phyloP scores from a whole-genome alignment of 2,329 filamentous ascomycete species.

The Rhytidhysteron rufulum region DNA sequence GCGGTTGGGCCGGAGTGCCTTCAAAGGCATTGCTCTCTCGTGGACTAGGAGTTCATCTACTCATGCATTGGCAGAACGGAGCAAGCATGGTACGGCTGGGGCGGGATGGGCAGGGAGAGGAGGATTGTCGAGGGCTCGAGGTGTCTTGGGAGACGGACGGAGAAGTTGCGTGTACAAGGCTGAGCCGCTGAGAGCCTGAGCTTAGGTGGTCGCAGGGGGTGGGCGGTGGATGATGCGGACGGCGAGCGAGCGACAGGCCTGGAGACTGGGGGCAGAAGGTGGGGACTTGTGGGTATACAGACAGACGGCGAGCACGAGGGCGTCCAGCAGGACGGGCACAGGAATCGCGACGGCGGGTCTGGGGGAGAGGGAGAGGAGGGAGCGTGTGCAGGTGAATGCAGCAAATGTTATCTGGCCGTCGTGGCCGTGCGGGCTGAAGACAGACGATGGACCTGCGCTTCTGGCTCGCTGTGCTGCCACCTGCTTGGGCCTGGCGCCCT shows the following conservation, averaged over 20 bases:
- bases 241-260: too few species aligned
- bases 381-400: not conserved
- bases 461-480: too few species aligned
- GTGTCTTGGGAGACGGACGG: constrained; percentile 6
- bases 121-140: not conserved
- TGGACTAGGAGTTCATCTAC: constrained; percentile 32
- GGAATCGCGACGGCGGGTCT: constrained; percentile 2
- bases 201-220: constrained; percentile 10
- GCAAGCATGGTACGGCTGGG: constrained; percentile 29
- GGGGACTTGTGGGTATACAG: too few species aligned
- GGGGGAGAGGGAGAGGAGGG: constrained; percentile 2
- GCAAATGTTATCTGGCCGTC: constrained; percentile 3
- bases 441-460: too few species aligned
- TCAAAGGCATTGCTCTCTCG: constrained; percentile 38
- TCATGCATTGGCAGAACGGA: constrained; percentile 21
- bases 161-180: constrained; percentile 11
- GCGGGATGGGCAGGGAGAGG: constrained; percentile 5
- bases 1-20: constrained; percentile 33
- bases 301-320: constrained; percentile 1
- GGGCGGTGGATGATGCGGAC: constrained; percentile 5
- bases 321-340: constrained; percentile 2
- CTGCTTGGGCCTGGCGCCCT: too few species aligned
- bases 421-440: too few species aligned
- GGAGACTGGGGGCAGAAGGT: too few species aligned
- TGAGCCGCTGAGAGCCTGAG: constrained; percentile 16